These are phyloP conservation scores for Mortierella antarctica DNA, from an alignment of 192 early-diverging fungal genomes.

Conservation along the genomic window DNA sequence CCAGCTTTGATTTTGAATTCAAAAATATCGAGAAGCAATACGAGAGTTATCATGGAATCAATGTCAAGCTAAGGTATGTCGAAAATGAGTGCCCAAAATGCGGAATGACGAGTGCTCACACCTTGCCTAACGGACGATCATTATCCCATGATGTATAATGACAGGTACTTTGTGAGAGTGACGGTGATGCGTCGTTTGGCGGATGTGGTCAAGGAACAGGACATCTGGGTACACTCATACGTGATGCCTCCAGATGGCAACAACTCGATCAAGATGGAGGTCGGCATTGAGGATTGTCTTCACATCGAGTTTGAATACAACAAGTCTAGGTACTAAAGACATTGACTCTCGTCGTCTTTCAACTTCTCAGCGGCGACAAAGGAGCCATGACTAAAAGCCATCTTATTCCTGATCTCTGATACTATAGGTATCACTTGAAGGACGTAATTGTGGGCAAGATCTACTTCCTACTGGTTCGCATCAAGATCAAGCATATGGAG, in stretches of 20 bases:
- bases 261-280: conserved; percentile 99
- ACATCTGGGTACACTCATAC: conserved; percentile 99
- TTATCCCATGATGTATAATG: too few species aligned
- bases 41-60: conserved; percentile 98
- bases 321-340: conserved; percentile 82
- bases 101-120: too few species aligned
- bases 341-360: neutral
- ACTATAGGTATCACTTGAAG: conserved; percentile 89
- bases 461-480: conserved; percentile 97
- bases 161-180: conserved; percentile 94
- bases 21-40: conserved; percentile 99
- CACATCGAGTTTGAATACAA: conserved; percentile 99
- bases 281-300: conserved; percentile 98
- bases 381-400: too few species aligned
- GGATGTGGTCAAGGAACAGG: conserved; percentile 92
- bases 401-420: too few species aligned
- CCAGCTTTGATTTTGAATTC: conserved; percentile 95
- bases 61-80: conserved; percentile 88
- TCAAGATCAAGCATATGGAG: conserved; percentile 99
- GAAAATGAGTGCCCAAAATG: too few species aligned
- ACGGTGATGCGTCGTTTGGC: conserved; percentile 88
- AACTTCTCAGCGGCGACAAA: too few species aligned
- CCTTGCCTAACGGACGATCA: too few species aligned
- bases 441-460: conserved; percentile 99
- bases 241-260: conserved; percentile 91